Percentiles rank a stretch among this genome's conserved stretches.
These are phyloP conservation scores for Vigna trinervia DNA, from an alignment of 306 rosid genomes.

Conservation along the genomic window DNA sequence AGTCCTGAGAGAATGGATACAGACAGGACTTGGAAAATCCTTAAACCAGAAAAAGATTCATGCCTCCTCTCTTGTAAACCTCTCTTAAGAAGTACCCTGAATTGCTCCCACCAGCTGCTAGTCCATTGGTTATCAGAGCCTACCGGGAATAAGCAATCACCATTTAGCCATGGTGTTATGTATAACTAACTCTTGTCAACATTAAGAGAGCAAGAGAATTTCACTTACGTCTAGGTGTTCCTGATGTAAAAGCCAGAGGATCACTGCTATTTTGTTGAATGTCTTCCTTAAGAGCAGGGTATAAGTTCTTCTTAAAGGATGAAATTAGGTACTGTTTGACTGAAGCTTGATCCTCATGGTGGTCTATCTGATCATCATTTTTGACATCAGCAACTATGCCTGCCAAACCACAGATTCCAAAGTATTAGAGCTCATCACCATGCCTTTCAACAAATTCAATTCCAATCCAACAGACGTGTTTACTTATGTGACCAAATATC, in stretches of 20 bases:
- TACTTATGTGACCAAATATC: neutral
- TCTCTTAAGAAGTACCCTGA: constrained; percentile 75
- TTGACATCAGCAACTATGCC: constrained; percentile 78
- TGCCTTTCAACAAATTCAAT: neutral
- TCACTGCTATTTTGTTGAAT: constrained; percentile 51
- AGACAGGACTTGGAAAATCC: constrained; percentile 88
- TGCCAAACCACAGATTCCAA: constrained; percentile 37
- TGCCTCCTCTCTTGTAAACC: constrained; percentile 84
- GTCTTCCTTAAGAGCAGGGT: constrained; percentile 76
- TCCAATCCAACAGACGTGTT: neutral
- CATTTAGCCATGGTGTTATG: constrained; percentile 24
- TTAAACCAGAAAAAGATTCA: constrained; percentile 87
- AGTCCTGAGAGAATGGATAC: constrained; percentile 87
- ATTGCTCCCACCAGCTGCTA: constrained; percentile 86
- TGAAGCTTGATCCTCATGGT: constrained; percentile 68
- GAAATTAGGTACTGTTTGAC: constrained; percentile 70
- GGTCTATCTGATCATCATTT: constrained; percentile 65
- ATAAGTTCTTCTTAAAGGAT: constrained; percentile 69
- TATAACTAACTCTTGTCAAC: neutral
- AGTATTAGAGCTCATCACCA: constrained; percentile 12
- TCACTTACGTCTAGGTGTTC: constrained; percentile 63
- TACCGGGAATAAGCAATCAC: constrained; percentile 19
- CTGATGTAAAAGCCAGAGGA: constrained; percentile 40
- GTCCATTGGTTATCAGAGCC: constrained; percentile 70
- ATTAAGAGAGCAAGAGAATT: constrained; percentile 7